Evolutionary conservation across 2,329 filamentous ascomycete genomes (phyloP).

Genomic region (Neurospora crassa): DNA sequence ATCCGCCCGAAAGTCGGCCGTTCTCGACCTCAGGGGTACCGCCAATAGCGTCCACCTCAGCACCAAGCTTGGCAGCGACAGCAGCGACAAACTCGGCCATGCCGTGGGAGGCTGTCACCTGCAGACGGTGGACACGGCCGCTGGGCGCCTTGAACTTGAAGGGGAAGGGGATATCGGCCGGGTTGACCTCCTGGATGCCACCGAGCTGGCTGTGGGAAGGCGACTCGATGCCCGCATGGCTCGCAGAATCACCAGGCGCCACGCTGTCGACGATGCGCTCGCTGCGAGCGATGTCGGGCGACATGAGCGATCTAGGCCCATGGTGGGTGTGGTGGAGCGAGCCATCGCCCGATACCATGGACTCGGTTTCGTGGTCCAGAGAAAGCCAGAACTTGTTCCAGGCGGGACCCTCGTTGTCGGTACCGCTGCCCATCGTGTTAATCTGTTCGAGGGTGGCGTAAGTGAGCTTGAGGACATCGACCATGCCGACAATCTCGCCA

Average conservation of each 20-base stretch:
- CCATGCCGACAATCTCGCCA: conserved; percentile 98
- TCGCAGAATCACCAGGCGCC: conserved; percentile 87
- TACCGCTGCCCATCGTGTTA: conserved; percentile 76
- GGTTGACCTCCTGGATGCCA: conserved; percentile 41
- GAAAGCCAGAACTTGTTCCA: conserved; percentile 99
- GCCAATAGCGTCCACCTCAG: conserved; percentile 74
- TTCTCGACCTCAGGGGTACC: conserved; percentile 71
- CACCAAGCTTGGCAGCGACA: conserved; percentile 76
- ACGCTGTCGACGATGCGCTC: conserved; percentile 76
- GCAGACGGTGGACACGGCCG: conserved; percentile 85
- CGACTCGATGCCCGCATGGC: conserved; percentile 75
- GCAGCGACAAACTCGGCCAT: conserved; percentile 68
- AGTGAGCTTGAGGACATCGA: conserved; percentile 94
- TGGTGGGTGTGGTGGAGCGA: conserved; percentile 62
- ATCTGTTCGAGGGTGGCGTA: conserved; percentile 97
- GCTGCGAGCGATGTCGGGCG: conserved; percentile 59
- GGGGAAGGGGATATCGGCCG: conserved; percentile 72
- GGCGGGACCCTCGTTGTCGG: conserved; percentile 85
- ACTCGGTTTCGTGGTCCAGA: conserved; percentile 88
- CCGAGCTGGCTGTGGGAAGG: conserved; percentile 55
- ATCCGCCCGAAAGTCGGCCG: conserved; percentile 69
- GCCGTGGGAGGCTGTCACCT: conserved; percentile 72
- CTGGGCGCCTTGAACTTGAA: conserved; percentile 99
- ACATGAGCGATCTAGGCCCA: conserved; percentile 67
- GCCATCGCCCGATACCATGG: conserved; percentile 86